Evolutionary conservation across 352 stramenopile genomes (phyloP), one percentile per base, ranked within the genome.

Genomic region (Thraustochytrium striatum): DNA sequence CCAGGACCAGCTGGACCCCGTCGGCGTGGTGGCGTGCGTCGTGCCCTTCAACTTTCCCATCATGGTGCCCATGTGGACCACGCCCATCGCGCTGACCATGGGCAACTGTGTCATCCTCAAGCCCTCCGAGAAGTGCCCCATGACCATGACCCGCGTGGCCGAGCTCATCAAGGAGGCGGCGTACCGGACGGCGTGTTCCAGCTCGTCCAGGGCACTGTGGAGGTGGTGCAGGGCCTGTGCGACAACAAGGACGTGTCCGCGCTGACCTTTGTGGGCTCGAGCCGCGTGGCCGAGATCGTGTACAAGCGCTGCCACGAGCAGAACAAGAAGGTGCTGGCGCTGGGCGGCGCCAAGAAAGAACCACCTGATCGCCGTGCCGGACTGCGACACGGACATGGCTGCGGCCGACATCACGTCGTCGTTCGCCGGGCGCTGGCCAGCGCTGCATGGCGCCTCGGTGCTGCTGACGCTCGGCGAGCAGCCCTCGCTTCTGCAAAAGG

Each of bases 291-390:
- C 3, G 89, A 97, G 84, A 83, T 96, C 32, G 93, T 99, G 2
- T 82, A 90, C n/a, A 86, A 93, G 41, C 88, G 91, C 43, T 97
- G 93, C 84, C 87, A 90, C 25, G 86, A 85, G 8, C 81, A 94
- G 1, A 89, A 97, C 82, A 99, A 98, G 85, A 91, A 94, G 25
- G 95, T 97, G 38, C 91, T 97, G 0, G 94, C 95, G 3, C 83
- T 98, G 0, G 95, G 95, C 5, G 96, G 95, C 28, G 95, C 96
- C 1, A 98, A 99, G 88, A n/a, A n/a, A n/a, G n/a, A 98, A 99
- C 86, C 96, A 98, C 86, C 84, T 98, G 2, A 89, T 98, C 36
- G 94, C 94, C 0, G 84, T 98, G 61, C 90, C 91, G 0, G 94
- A 98, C 84, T 97, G 93, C 33, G 90, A 98, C 68, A 61, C 89